Evolutionary conservation across 306 rosid species (phyloP).

Genomic region (Cicer chorassanicum): DNA sequence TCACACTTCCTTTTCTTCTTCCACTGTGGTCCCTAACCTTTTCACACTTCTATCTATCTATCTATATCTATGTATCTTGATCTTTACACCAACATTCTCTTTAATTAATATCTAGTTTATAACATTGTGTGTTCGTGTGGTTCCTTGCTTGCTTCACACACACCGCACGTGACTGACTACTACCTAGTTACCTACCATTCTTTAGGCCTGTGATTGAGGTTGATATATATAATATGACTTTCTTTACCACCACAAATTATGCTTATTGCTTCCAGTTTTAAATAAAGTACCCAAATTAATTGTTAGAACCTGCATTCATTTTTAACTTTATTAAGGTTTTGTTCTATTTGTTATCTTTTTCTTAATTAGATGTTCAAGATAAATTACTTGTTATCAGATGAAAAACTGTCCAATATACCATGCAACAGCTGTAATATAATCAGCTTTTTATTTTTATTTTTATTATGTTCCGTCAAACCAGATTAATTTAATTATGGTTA

Average conservation of each 20-base stretch:
- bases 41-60: conserved; percentile 42
- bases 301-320: conserved; percentile 37
- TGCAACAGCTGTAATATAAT: background rate
- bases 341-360: conserved; percentile 45
- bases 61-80: conserved; percentile 50
- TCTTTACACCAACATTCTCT: conserved; percentile 61
- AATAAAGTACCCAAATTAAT: background rate
- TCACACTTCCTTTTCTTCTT: conserved; percentile 49
- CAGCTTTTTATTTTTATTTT: background rate
- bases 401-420: background rate
- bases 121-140: background rate
- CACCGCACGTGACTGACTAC: conserved; percentile 45
- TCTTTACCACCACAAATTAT: background rate
- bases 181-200: background rate
- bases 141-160: background rate
- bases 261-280: background rate
- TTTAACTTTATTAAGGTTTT: conserved; percentile 30
- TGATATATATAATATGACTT: background rate
- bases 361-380: background rate
- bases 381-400: background rate
- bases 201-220: background rate
- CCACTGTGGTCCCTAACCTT: conserved; percentile 49
- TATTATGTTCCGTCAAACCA: background rate
- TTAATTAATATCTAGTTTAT: conserved; percentile 14
- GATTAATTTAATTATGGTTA: conserved; percentile 22